These are phyloP conservation scores for Phytophthora capsici DNA, from an alignment of 352 stramenopile genomes.

Conservation along the genomic window DNA sequence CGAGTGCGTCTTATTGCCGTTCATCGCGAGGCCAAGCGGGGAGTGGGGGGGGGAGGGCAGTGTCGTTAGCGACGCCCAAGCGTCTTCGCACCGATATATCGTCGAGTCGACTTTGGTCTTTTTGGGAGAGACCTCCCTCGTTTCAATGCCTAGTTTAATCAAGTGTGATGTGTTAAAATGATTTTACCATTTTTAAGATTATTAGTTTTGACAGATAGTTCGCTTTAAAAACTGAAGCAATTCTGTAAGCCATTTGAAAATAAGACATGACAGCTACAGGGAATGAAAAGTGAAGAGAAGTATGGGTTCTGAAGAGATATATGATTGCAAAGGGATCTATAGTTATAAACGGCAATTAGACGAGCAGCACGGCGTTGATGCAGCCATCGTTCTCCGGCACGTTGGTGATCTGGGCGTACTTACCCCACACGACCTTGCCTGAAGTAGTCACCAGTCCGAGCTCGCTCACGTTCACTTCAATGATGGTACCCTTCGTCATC, in stretches of 20 bases:
- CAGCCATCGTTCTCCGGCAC: constrained; percentile 99
- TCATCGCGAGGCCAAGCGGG: constrained; percentile 33
- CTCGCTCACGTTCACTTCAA: constrained; percentile 99
- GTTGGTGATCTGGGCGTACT: constrained; percentile 99
- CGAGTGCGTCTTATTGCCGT: constrained; percentile 61
- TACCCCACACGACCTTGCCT: constrained; percentile 99
- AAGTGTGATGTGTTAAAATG: constrained; percentile 16
- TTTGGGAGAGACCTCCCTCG: constrained; percentile 15
- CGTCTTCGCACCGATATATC: constrained; percentile 23
- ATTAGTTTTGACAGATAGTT: constrained; percentile 6
- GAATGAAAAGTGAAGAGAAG: neutral
- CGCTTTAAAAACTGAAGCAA: too few relatives aligned
- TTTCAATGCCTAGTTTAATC: constrained; percentile 5
- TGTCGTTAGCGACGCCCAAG: constrained; percentile 9
- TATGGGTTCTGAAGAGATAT: constrained; percentile 23
- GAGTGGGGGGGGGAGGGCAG: constrained; percentile 4
- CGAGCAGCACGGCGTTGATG: constrained; percentile 99
- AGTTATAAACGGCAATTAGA: constrained; percentile 86
- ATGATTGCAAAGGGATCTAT: constrained; percentile 40
- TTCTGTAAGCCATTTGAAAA: too few relatives aligned
- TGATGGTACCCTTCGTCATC: constrained; percentile 99
- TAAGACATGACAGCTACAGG: too few relatives aligned
- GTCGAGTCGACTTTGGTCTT: constrained; percentile 23
- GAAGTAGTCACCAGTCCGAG: constrained; percentile 99
- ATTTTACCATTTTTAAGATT: constrained; percentile 17